Percentiles rank a stretch among this genome's conserved stretches.
phyloP scores from a whole-genome alignment of 169 alveolate genomes.

The Theileria equi region DNA sequence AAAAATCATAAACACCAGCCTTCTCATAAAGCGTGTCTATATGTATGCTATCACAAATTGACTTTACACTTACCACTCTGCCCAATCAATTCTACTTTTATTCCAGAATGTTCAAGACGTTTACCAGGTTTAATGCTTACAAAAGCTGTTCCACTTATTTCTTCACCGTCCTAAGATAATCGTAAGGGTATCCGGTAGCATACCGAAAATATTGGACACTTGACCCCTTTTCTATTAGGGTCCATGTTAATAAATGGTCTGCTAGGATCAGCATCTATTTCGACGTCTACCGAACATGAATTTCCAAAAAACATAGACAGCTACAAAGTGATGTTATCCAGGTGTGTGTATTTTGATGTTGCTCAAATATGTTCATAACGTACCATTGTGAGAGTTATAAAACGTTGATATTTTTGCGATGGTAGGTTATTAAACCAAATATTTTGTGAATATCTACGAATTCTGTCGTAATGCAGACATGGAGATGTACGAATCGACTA shows the following conservation, averaged over 20 bases:
- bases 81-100: slow-evolving; percentile 95
- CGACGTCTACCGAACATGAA: slow-evolving; percentile 71
- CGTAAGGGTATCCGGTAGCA: background rate
- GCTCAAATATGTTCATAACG: background rate
- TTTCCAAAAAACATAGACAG: slow-evolving; percentile 76
- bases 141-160: slow-evolving; percentile 87
- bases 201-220: slow-evolving; percentile 79
- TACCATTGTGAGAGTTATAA: background rate
- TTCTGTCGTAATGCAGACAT: no score
- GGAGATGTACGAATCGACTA: no score
- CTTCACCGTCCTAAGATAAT: slow-evolving; percentile 81
- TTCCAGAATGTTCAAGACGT: slow-evolving; percentile 96
- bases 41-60: background rate
- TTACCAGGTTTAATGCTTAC: slow-evolving; percentile 89
- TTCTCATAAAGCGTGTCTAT: slow-evolving; percentile 87
- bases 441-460: no score
- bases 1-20: slow-evolving; percentile 89
- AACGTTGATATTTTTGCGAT: background rate
- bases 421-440: background rate
- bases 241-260: slow-evolving; percentile 68
- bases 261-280: slow-evolving; percentile 67
- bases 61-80: slow-evolving; percentile 82
- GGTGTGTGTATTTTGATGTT: background rate
- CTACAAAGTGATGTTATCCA: slow-evolving; percentile 29
- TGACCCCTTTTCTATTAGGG: slow-evolving; percentile 76